These are phyloP conservation scores for Naganishia cerealis DNA, from an alignment of 1,284 basidiomycete genomes.

Conservation along the genomic window DNA sequence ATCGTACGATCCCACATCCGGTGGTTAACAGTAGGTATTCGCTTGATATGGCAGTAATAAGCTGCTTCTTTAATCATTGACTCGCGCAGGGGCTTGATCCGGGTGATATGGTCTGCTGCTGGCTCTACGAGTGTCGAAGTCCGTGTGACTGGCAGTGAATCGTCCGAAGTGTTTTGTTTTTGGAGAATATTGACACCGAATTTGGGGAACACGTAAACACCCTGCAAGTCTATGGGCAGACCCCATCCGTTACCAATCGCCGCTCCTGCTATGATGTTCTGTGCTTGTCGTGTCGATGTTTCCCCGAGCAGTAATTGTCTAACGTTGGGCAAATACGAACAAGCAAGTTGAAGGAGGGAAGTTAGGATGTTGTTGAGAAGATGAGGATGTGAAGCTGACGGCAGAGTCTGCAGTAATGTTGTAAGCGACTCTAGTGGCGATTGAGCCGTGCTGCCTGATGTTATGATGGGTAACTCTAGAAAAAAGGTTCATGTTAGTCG, in stretches of 20 bases:
- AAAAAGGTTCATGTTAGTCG: constrained; percentile 10
- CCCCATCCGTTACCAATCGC: constrained; percentile 77
- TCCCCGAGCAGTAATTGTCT: constrained; percentile 80
- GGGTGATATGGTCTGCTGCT: constrained; percentile 52
- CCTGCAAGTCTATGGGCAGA: constrained; percentile 68
- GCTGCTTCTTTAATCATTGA: constrained; percentile 73
- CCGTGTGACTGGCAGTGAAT: constrained; percentile 11
- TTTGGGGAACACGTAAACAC: constrained; percentile 23
- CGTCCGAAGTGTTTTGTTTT: neutral
- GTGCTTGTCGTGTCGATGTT: constrained; percentile 74
- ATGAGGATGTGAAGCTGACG: constrained; percentile 72
- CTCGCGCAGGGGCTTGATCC: constrained; percentile 69
- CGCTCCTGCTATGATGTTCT: constrained; percentile 72
- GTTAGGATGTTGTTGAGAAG: constrained; percentile 65
- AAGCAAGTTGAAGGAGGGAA: constrained; percentile 70
- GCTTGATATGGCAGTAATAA: constrained; percentile 44
- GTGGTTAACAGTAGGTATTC: constrained; percentile 64
- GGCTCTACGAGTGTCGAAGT: constrained; percentile 8
- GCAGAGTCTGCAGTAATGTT: constrained; percentile 67
- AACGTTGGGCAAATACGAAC: constrained; percentile 60
- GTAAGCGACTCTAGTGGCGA: constrained; percentile 59
- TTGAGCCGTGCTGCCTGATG: constrained; percentile 34
- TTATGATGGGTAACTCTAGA: constrained; percentile 41
- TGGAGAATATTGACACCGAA: neutral
- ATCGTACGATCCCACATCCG: constrained; percentile 64